These are phyloP conservation scores for Colletotrichum orbiculare DNA, from an alignment of 2,329 filamentous ascomycete genomes.

Conservation along the genomic window DNA sequence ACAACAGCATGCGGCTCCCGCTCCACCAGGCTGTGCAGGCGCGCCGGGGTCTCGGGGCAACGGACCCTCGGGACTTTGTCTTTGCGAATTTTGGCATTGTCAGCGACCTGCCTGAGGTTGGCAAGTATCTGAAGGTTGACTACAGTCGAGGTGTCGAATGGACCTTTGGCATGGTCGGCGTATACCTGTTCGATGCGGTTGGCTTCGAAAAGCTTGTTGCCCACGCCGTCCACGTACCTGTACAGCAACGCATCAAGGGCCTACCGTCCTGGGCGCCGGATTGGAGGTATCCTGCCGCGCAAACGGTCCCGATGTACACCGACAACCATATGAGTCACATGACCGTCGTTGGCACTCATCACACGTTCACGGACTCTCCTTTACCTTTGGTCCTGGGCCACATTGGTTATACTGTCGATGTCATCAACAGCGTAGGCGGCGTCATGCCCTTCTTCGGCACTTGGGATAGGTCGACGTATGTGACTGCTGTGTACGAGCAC, in stretches of 20 bases:
- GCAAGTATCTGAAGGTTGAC: background rate
- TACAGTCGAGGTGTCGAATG: background rate
- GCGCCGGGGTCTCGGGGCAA: constrained; percentile 10
- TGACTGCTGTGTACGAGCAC: background rate
- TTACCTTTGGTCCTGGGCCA: constrained; percentile 10
- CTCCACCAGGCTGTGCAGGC: background rate
- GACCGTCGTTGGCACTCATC: background rate
- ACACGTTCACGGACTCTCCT: background rate
- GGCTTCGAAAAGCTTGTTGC: constrained; percentile 2
- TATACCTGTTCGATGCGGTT: constrained; percentile 8
- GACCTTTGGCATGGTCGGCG: constrained; percentile 8
- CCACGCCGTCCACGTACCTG: background rate
- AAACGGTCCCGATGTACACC: background rate
- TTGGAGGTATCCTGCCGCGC: constrained; percentile 7
- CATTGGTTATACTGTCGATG: background rate
- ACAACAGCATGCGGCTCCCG: background rate
- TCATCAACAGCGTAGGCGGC: background rate
- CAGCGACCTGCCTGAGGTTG: background rate
- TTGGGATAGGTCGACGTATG: background rate
- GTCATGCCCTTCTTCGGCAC: background rate
- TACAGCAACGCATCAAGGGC: background rate
- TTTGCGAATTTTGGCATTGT: constrained; percentile 17
- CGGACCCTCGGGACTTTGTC: constrained; percentile 13
- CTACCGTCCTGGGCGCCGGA: constrained; percentile 19
- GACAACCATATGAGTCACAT: too few relatives aligned